Conservation (phyloP, 345 rosid species). For the Excoecaria cochinchinensis region DNA sequence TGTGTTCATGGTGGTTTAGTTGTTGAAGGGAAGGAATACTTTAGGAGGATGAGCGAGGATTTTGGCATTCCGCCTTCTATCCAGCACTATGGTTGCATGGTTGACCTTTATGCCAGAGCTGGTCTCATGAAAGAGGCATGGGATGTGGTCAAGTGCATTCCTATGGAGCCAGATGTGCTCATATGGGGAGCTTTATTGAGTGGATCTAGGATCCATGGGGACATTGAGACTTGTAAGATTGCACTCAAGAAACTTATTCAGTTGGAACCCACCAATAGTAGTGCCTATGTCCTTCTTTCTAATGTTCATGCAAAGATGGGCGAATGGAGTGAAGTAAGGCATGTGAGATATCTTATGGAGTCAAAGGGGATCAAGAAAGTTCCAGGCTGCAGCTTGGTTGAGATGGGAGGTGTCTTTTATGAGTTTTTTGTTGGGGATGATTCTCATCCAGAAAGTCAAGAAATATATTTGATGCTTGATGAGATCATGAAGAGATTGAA, state of each 20-base stretch:
- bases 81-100: conserved; percentile 51
- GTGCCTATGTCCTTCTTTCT: conserved; percentile 11
- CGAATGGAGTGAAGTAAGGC: conserved; percentile 47
- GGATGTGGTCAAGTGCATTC: conserved; percentile 40
- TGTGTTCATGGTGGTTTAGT: conserved; percentile 51
- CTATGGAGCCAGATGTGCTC: conserved; percentile 47
- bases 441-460: conserved; percentile 34
- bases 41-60: conserved; percentile 37
- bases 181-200: conserved; percentile 45
- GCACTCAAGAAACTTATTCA: conserved; percentile 35
- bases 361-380: conserved; percentile 41
- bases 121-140: conserved; percentile 44
- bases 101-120: conserved; percentile 54
- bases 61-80: conserved; percentile 35
- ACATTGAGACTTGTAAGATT: conserved; percentile 13
- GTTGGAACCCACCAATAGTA: conserved; percentile 35
- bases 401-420: conserved; percentile 41
- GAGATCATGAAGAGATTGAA: conserved; percentile 34
- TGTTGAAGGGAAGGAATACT: conserved; percentile 37
- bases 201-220: conserved; percentile 45
- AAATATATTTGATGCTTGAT: conserved; percentile 10
- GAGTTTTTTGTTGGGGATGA: conserved; percentile 54
- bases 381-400: conserved; percentile 52
- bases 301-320: conserved; percentile 6
- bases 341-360: conserved; percentile 47